Conservation (phyloP, 371 early-diverging fungal species). For the Saksenaea oblongispora region DNA sequence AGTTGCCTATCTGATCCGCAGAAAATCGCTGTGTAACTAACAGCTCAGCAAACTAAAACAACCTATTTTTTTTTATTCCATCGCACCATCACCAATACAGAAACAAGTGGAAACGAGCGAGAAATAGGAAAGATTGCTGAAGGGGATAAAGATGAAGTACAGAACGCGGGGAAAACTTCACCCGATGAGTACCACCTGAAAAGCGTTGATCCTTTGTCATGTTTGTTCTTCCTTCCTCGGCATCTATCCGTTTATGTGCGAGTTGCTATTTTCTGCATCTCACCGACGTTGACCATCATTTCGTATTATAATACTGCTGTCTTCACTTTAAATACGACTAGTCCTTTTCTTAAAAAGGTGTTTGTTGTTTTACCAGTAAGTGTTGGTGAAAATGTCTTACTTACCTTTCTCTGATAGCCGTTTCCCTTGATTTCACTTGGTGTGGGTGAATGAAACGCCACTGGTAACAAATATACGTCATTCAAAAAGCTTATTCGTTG, state of each 20-base stretch:
- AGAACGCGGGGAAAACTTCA: neutral
- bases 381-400: too few species aligned
- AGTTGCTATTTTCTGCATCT: too few species aligned
- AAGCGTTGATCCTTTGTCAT: neutral
- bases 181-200: neutral
- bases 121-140: neutral
- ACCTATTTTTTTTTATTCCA: neutral
- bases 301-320: too few species aligned
- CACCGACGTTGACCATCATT: too few species aligned
- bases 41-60: neutral
- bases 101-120: neutral
- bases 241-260: neutral
- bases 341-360: too few species aligned
- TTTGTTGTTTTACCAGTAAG: too few species aligned
- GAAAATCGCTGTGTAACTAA: neutral
- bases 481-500: too few species aligned
- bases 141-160: neutral
- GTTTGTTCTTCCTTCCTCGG: neutral
- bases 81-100: neutral
- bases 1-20: conserved; percentile 2
- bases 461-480: too few species aligned
- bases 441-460: too few species aligned
- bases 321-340: too few species aligned
- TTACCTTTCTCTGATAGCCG: too few species aligned
- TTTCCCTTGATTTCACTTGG: too few species aligned